These are phyloP conservation scores for Verbena officinalis DNA, from an alignment of 257 asterid species.

Conservation along the genomic window DNA sequence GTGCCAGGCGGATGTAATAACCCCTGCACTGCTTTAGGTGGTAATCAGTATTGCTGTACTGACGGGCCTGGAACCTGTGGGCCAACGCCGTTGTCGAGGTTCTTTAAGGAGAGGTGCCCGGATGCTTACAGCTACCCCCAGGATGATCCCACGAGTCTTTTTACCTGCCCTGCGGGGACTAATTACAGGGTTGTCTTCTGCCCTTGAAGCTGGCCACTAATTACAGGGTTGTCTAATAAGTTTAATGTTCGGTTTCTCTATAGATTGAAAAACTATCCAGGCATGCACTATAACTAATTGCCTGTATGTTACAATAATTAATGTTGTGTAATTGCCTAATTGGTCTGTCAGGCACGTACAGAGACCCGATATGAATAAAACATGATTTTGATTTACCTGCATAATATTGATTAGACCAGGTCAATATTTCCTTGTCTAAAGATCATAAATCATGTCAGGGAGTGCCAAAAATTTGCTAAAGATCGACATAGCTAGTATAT, in stretches of 20 bases:
- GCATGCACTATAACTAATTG: neutral
- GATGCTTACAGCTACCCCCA: constrained; percentile 60
- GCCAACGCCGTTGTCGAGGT: constrained; percentile 34
- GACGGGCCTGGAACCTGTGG: constrained; percentile 51
- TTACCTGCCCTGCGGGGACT: constrained; percentile 53
- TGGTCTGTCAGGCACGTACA: neutral
- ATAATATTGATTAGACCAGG: too few relatives aligned
- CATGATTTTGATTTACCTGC: too few relatives aligned
- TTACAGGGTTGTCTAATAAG: constrained; percentile 35
- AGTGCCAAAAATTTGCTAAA: too few relatives aligned
- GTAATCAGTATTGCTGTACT: constrained; percentile 48
- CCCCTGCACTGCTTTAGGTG: constrained; percentile 35
- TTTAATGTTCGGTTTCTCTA: neutral
- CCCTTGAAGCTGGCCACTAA: constrained; percentile 52
- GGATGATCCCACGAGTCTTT: constrained; percentile 51
- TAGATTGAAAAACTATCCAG: neutral
- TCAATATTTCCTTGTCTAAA: too few relatives aligned
- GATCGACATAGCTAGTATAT: too few relatives aligned
- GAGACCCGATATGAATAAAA: neutral
- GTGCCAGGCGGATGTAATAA: constrained; percentile 49
- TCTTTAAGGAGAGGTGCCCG: constrained; percentile 49
- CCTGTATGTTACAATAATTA: too few relatives aligned
- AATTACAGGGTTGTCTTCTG: constrained; percentile 57
- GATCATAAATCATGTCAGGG: too few relatives aligned
- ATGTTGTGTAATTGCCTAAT: neutral